Conservation (phyloP, 2,329 filamentous ascomycete genomes). For the Exserohilum turcica region DNA sequence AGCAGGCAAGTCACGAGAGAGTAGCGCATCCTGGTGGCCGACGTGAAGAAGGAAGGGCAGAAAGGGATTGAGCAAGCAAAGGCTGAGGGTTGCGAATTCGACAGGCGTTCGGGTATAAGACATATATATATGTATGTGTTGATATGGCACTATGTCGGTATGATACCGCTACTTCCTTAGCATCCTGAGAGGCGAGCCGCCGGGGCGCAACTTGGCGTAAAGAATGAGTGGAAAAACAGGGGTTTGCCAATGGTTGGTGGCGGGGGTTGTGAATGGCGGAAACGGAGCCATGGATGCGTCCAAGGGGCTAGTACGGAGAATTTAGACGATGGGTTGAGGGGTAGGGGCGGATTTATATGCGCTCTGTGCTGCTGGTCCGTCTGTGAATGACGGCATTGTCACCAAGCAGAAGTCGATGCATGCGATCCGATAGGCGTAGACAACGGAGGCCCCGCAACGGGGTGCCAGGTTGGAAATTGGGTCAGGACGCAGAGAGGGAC, state of each 20-base stretch:
- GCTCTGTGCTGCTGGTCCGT: neutral
- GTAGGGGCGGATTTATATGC: constrained; percentile 5
- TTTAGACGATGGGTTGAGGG: constrained; percentile 4
- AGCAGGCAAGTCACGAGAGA: constrained; percentile 26
- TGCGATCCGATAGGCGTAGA: neutral
- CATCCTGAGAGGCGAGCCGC: neutral
- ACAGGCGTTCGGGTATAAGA: neutral
- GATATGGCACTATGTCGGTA: too few relatives aligned
- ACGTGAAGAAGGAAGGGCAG: neutral
- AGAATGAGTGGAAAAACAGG: constrained; percentile 3
- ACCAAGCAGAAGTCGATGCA: neutral
- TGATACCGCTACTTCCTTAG: neutral
- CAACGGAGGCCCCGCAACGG: neutral
- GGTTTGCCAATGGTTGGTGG: neutral
- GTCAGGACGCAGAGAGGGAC: too few relatives aligned
- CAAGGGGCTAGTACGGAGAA: constrained; percentile 11
- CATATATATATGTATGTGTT: neutral
- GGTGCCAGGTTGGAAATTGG: neutral
- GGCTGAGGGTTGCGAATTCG: neutral
- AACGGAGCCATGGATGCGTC: constrained; percentile 1
- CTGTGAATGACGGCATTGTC: constrained; percentile 8
- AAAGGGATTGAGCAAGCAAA: neutral
- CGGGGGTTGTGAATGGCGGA: constrained; percentile 7
- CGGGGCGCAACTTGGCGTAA: neutral
- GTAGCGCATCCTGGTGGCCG: constrained; percentile 21